Evolutionary conservation across 495 filamentous ascomycete species (phyloP).

Genomic region (Penicillium ochrochloron): DNA sequence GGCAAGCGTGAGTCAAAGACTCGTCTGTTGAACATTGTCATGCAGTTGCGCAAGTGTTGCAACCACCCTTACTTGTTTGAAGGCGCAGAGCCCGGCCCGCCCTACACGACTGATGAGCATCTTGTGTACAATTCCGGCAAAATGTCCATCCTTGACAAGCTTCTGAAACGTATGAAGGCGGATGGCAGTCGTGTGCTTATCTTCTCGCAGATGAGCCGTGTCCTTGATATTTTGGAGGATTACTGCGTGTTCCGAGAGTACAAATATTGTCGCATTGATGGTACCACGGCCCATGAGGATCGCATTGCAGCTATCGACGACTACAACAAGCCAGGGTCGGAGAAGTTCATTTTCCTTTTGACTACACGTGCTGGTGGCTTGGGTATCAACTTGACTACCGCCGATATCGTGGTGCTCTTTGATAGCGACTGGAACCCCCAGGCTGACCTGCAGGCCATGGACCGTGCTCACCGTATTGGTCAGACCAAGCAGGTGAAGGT

Average conservation of each 20-base stretch:
- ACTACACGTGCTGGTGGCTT: slow-evolving; percentile 95
- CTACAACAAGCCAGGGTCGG: slow-evolving; percentile 93
- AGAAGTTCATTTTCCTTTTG: slow-evolving; percentile 97
- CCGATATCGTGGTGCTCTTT: slow-evolving; percentile 97
- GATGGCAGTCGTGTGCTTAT: slow-evolving; percentile 93
- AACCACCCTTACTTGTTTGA: slow-evolving; percentile 99
- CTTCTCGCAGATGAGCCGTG: slow-evolving; percentile 99
- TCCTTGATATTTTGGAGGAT: slow-evolving; percentile 96
- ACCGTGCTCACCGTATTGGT: slow-evolving; percentile 96
- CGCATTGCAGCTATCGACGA: slow-evolving; percentile 97
- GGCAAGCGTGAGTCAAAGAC: slow-evolving; percentile 99
- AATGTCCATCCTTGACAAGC: slow-evolving; percentile 96
- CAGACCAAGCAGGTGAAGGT: slow-evolving; percentile 98
- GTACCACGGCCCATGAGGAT: slow-evolving; percentile 95
- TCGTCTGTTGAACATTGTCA: slow-evolving; percentile 97
- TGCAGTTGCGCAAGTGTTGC: slow-evolving; percentile 99
- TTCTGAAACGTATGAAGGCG: slow-evolving; percentile 79
- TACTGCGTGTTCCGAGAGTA: slow-evolving; percentile 95
- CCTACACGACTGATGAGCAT: slow-evolving; percentile 98
- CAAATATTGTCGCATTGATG: slow-evolving; percentile 98
- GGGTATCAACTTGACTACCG: slow-evolving; percentile 96
- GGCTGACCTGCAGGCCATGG: slow-evolving; percentile 98
- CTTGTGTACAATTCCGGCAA: slow-evolving; percentile 92
- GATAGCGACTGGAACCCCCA: slow-evolving; percentile 99
- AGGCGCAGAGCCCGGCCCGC: slow-evolving; percentile 94